phyloP scores from a whole-genome alignment of 371 early-diverging fungal genomes.

The Mortierella polycephala region DNA sequence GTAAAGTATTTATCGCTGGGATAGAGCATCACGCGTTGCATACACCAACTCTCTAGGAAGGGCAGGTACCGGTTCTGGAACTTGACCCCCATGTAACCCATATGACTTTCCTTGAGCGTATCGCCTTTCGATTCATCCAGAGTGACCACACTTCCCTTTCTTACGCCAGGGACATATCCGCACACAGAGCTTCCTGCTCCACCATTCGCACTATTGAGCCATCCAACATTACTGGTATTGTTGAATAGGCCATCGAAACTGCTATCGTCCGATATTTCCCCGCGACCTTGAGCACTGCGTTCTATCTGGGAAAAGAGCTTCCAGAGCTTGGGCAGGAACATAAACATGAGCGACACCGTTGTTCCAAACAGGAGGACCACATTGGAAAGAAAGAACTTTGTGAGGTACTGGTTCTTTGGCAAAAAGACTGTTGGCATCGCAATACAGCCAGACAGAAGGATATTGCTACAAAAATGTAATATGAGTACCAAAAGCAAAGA shows the following conservation, averaged over 20 bases:
- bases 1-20: constrained; percentile 66
- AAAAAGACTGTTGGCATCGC: constrained; percentile 65
- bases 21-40: constrained; percentile 68
- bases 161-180: constrained; percentile 15
- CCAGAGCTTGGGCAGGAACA: constrained; percentile 69
- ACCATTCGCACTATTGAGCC: constrained; percentile 14
- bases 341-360: constrained; percentile 61
- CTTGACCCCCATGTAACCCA: constrained; percentile 66
- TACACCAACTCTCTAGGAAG: constrained; percentile 67
- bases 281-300: background rate
- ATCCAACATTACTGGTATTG: constrained; percentile 12
- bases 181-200: constrained; percentile 2
- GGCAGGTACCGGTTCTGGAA: constrained; percentile 66
- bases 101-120: constrained; percentile 59
- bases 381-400: constrained; percentile 63
- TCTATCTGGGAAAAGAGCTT: constrained; percentile 38
- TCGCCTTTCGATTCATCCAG: constrained; percentile 28
- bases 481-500: background rate
- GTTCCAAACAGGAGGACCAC: constrained; percentile 67
- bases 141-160: constrained; percentile 42
- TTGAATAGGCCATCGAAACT: constrained; percentile 39
- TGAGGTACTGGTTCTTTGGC: constrained; percentile 62
- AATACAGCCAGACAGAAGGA: constrained; percentile 63
- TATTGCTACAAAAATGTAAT: constrained; percentile 56
- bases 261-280: constrained; percentile 19